Base-by-base conservation (phyloP, 768 basidiomycete genomes). In the Russula earlei region DNA sequence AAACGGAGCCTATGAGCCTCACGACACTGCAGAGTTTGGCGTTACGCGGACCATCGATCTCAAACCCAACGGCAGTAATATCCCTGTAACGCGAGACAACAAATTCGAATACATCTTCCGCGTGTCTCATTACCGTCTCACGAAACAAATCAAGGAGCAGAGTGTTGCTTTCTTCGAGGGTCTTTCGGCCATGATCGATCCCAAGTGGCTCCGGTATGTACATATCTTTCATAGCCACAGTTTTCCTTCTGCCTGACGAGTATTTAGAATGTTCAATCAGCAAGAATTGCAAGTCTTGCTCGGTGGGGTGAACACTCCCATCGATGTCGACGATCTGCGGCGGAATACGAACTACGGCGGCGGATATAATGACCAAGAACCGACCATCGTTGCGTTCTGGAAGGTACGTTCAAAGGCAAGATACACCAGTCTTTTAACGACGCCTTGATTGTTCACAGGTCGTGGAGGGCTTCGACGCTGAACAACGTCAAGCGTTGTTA, bases 281-380 rank as follows among this genome's bases (percentile, higher is more conserved):
- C 87, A 91, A 66, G 96, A 98, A 69, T 75, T 97, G 4, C 92
- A 93, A 67, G 85, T 95, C 46, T 74, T 98, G 1, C 76, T 99
- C 6, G 94, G 94, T 0, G 92, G 91, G 7, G 87, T 88, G 31
- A 87, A 94, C 57, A 75, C 88, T 0, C 85, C 87, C 0, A 84
- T 95, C 45, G 87, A 94, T 65, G 61, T 97, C 8, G 82, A 85
- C 15, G 94, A 99, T 68, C 69, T 97, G 55, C 74, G 83, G 55
- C 64, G 67, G 9, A 75, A 98, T 64, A 90, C 90, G 0, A 78
- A 83, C 49, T 92, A 95, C 59, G 91, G 91, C 1, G 91, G 93
- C 5, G 65, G 85, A 19, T 91, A 85, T 64, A 75, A 85, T 62
- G 77, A 84, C 42, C 70, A 81, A 5, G 81, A 93, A 61, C 70